Evolutionary conservation across 257 asterid species (phyloP).

Genomic region (Eustoma russellianum): DNA sequence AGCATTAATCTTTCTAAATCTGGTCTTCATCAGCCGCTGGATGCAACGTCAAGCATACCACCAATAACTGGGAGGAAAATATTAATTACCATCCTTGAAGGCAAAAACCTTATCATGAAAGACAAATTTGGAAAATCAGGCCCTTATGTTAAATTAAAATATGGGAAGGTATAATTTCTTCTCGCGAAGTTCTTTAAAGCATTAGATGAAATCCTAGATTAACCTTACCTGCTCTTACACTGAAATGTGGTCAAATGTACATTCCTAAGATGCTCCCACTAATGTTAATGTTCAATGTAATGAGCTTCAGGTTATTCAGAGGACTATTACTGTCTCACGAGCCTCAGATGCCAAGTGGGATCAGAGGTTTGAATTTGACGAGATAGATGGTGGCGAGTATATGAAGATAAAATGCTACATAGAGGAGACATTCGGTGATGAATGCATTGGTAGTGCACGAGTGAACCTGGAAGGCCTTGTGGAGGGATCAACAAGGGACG

Average conservation of each 20-base stretch:
- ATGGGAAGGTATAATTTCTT: slow-evolving; percentile 62
- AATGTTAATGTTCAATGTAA: not conserved
- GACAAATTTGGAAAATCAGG: slow-evolving; percentile 72
- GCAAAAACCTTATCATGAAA: slow-evolving; percentile 62
- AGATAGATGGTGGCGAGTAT: slow-evolving; percentile 82
- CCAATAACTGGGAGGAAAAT: slow-evolving; percentile 80
- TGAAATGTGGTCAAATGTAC: not conserved
- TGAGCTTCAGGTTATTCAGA: slow-evolving; percentile 43
- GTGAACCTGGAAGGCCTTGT: slow-evolving; percentile 89
- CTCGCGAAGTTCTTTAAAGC: not conserved
- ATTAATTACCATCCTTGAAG: slow-evolving; percentile 57
- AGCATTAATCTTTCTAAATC: slow-evolving; percentile 29
- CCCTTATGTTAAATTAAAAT: slow-evolving; percentile 74
- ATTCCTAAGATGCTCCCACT: not conserved
- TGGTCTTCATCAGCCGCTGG: slow-evolving; percentile 39
- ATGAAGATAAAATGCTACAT: slow-evolving; percentile 67
- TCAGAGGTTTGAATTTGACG: slow-evolving; percentile 89
- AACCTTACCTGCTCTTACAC: not conserved
- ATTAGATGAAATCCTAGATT: not conserved
- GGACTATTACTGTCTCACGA: slow-evolving; percentile 56
- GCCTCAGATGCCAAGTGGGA: slow-evolving; percentile 74
- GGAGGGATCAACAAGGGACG: slow-evolving; percentile 77
- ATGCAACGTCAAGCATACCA: slow-evolving; percentile 36
- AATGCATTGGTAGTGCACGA: slow-evolving; percentile 90
- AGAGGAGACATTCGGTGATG: slow-evolving; percentile 84